These are phyloP conservation scores for Xylaria scruposa DNA, from an alignment of 495 filamentous ascomycete genomes.

Conservation along the genomic window DNA sequence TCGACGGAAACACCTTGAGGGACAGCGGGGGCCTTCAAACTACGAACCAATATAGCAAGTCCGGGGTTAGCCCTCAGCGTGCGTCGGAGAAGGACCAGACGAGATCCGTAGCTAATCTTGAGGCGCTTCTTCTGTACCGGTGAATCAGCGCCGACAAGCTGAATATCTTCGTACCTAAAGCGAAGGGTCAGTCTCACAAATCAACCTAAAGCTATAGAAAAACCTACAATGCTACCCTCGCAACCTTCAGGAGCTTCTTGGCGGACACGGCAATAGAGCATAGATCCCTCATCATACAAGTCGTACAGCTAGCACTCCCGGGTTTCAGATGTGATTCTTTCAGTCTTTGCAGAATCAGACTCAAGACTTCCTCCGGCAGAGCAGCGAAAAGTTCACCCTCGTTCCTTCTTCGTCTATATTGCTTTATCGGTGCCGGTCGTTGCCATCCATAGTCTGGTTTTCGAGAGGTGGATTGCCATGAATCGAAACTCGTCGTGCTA, in stretches of 20 bases:
- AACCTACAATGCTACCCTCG: constrained; percentile 68
- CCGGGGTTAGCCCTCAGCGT: constrained; percentile 74
- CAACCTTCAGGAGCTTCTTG: constrained; percentile 71
- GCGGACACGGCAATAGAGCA: constrained; percentile 70
- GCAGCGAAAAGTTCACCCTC: constrained; percentile 59
- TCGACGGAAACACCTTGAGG: constrained; percentile 59
- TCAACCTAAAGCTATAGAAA: background rate
- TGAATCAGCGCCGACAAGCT: constrained; percentile 73
- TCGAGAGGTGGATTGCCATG: constrained; percentile 40
- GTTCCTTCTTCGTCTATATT: constrained; percentile 43
- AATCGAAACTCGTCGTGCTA: constrained; percentile 53
- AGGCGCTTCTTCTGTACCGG: constrained; percentile 66
- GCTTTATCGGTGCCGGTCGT: constrained; percentile 46
- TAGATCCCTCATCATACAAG: constrained; percentile 80
- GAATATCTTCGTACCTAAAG: constrained; percentile 70
- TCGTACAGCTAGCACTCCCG: constrained; percentile 64
- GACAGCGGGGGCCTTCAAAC: constrained; percentile 74
- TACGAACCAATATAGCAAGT: constrained; percentile 74
- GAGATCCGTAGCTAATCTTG: constrained; percentile 68
- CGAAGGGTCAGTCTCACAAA: constrained; percentile 20
- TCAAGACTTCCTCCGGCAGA: constrained; percentile 64
- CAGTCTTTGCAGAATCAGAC: constrained; percentile 57
- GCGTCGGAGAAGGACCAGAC: constrained; percentile 75
- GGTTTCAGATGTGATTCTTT: constrained; percentile 53
- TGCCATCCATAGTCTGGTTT: constrained; percentile 45